phyloP scores from a whole-genome alignment of 129 eudicot genomes.

The Centrapalus pauciflorus region DNA sequence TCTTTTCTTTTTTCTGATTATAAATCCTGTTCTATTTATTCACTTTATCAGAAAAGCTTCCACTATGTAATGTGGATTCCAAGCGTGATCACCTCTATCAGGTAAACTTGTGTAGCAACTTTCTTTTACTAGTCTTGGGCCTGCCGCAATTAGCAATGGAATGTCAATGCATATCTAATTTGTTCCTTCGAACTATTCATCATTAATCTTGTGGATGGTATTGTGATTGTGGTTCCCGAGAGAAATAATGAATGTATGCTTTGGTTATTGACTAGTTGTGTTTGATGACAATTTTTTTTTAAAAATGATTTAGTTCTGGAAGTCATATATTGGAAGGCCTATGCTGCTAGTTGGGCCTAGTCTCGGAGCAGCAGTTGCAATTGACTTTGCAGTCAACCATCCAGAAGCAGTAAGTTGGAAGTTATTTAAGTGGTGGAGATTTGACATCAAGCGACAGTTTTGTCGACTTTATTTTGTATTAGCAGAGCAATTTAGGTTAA shows the following conservation, averaged over 20 bases:
- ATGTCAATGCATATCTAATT: background rate
- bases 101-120: conserved; percentile 36
- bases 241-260: background rate
- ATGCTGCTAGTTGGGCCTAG: conserved; percentile 96
- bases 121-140: conserved; percentile 1
- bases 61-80: conserved; percentile 68
- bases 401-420: conserved; percentile 79
- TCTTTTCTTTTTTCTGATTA: too few species aligned
- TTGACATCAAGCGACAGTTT: background rate
- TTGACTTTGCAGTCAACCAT: conserved; percentile 73
- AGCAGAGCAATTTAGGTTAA: background rate
- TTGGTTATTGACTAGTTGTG: background rate
- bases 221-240: background rate
- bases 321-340: conserved; percentile 70
- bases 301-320: conserved; percentile 61
- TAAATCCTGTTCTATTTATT: conserved; percentile 3
- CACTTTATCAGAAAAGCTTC: conserved; percentile 52
- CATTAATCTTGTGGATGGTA: conserved; percentile 1
- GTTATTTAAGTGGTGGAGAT: background rate
- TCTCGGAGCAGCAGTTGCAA: conserved; percentile 93
- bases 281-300: too few species aligned
- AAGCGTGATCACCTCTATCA: conserved; percentile 94
- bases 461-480: background rate
- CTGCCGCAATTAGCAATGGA: background rate
- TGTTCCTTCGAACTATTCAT: background rate